Evolutionary conservation across 169 alveolate genomes (phyloP).

Genomic region (Plasmodium falciparum): DNA sequence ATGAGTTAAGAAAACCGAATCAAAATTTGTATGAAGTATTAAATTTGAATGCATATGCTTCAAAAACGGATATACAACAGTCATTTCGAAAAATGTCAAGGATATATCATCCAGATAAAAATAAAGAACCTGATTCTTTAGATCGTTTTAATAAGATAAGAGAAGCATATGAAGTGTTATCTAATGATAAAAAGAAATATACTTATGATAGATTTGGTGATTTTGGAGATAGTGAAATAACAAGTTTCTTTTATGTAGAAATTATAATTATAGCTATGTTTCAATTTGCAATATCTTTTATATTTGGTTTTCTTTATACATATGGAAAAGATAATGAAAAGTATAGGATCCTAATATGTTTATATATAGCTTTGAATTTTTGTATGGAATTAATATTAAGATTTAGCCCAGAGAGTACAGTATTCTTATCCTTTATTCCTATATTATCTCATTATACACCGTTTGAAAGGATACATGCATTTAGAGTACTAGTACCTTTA

Average conservation of each 20-base stretch:
- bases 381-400: conserved; percentile 64
- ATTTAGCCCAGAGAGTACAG: conserved; percentile 54
- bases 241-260: conserved; percentile 64
- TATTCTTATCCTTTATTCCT: conserved; percentile 48
- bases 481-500: conserved; percentile 64
- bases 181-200: conserved; percentile 90
- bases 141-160: conserved; percentile 91
- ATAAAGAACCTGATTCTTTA: conserved; percentile 87
- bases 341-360: conserved; percentile 58
- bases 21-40: conserved; percentile 63
- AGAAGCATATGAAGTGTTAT: conserved; percentile 94
- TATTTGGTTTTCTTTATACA: conserved; percentile 74
- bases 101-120: conserved; percentile 94
- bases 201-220: conserved; percentile 94
- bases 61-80: conserved; percentile 57
- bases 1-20: conserved; percentile 61
- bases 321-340: conserved; percentile 76
- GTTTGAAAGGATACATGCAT: conserved; percentile 59
- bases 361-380: conserved; percentile 58
- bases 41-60: conserved; percentile 31
- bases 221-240: conserved; percentile 85
- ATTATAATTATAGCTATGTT: conserved; percentile 71
- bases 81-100: conserved; percentile 78
- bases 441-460: conserved; percentile 62
- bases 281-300: conserved; percentile 77